A percentile compares a stretch with the other conserved stretches of the same genome.
phyloP scores from a whole-genome alignment of 768 basidiomycete species.

The Rhizopogon rudus region DNA sequence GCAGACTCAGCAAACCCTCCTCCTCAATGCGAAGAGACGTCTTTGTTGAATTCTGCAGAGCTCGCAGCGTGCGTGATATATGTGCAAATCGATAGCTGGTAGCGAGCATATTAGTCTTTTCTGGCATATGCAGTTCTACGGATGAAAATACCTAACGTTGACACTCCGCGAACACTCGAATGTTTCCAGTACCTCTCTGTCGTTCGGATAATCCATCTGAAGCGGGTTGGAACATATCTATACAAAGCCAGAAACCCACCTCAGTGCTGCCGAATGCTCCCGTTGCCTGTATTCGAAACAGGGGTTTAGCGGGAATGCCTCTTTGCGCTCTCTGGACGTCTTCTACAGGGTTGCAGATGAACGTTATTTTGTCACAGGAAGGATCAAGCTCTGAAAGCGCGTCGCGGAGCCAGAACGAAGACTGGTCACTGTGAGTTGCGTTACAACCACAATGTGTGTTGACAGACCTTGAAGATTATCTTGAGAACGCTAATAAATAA shows the following conservation, averaged over 20 bases:
- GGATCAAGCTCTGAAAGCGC: constrained; percentile 89
- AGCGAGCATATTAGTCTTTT: not conserved
- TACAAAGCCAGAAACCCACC: constrained; percentile 33
- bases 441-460: not conserved
- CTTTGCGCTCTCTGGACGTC: constrained; percentile 16
- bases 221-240: not conserved
- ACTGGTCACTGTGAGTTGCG: constrained; percentile 9
- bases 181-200: constrained; percentile 83
- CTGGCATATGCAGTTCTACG: not conserved
- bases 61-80: constrained; percentile 64
- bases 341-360: constrained; percentile 68
- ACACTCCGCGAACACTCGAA: constrained; percentile 74
- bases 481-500: constrained; percentile 56
- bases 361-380: constrained; percentile 79
- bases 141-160: constrained; percentile 55
- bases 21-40: constrained; percentile 85
- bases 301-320: constrained; percentile 38
- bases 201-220: constrained; percentile 95
- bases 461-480: constrained; percentile 76
- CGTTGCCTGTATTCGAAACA: constrained; percentile 75
- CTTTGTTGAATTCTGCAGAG: constrained; percentile 80
- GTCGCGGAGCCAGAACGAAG: constrained; percentile 91
- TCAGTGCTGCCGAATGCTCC: constrained; percentile 86
- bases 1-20: constrained; percentile 79
- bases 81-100: constrained; percentile 80